Percentiles rank a stretch among this genome's conserved stretches.
phyloP scores from a whole-genome alignment of 106 monocot species.

The Dactylorhiza incarnata region DNA sequence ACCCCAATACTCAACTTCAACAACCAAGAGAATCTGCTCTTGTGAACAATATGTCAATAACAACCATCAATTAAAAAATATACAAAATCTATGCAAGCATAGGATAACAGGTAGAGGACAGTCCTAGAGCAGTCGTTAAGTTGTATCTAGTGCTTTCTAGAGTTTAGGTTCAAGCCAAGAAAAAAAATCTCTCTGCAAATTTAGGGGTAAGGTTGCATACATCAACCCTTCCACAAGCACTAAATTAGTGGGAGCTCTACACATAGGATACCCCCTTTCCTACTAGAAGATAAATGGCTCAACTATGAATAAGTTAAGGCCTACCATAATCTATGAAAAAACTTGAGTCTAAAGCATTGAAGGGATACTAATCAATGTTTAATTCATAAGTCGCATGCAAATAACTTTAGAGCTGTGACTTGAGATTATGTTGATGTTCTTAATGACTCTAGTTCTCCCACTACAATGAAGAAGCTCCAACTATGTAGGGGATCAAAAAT shows the following conservation, averaged over 20 bases:
- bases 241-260: too few species aligned
- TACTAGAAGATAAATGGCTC: too few species aligned
- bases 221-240: too few species aligned
- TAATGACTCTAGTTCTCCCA: background rate
- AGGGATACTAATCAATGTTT: background rate
- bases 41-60: background rate
- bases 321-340: background rate
- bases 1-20: background rate
- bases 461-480: background rate
- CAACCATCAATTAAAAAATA: background rate
- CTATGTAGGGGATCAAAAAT: background rate
- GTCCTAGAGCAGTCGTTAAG: too few species aligned
- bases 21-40: background rate
- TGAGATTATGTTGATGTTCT: too few species aligned
- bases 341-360: background rate
- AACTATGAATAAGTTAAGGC: background rate
- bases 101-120: background rate
- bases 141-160: too few species aligned
- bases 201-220: too few species aligned
- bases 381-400: background rate
- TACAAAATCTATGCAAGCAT: background rate
- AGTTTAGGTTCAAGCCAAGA: too few species aligned
- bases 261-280: too few species aligned
- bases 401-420: background rate
- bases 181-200: too few species aligned